A percentile compares a stretch with the other conserved stretches of the same genome.
phyloP scores from a whole-genome alignment of 2,329 filamentous ascomycete species.

The Drechslerella stenobrocha region DNA sequence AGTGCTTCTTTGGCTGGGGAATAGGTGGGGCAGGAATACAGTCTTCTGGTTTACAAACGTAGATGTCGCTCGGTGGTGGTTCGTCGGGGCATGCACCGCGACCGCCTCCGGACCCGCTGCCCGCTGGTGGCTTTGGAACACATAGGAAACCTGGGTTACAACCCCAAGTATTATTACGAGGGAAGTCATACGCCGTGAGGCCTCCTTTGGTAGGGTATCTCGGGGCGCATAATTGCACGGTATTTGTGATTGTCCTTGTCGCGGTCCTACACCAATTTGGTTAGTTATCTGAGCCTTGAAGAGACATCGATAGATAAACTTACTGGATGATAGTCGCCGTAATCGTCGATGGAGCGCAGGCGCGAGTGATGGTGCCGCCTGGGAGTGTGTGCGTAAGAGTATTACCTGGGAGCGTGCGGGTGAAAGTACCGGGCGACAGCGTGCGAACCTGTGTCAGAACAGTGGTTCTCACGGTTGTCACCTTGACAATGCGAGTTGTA shows the following conservation, averaged over 20 bases:
- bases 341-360: too few species aligned
- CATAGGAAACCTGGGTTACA: constrained; percentile 39
- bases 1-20: constrained; percentile 13
- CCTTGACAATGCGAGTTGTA: constrained; percentile 16
- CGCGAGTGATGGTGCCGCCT: too few species aligned
- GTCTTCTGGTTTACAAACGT: constrained; percentile 26
- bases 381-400: too few species aligned
- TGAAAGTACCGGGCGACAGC: constrained; percentile 7
- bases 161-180: constrained; percentile 43
- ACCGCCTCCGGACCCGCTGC: background rate
- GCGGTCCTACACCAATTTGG: constrained; percentile 11
- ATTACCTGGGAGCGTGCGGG: constrained; percentile 13
- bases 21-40: constrained; percentile 32
- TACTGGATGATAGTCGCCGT: constrained; percentile 31
- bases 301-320: constrained; percentile 4
- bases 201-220: constrained; percentile 38
- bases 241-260: constrained; percentile 25
- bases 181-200: constrained; percentile 29
- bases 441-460: constrained; percentile 27
- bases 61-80: constrained; percentile 41
- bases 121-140: constrained; percentile 14
- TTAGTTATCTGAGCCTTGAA: constrained; percentile 8
- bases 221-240: constrained; percentile 35
- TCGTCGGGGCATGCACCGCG: constrained; percentile 36
- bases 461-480: constrained; percentile 25